Base-by-base conservation (phyloP, 1,284 basidiomycete genomes). In the Tetrapyrgos nigripes region DNA sequence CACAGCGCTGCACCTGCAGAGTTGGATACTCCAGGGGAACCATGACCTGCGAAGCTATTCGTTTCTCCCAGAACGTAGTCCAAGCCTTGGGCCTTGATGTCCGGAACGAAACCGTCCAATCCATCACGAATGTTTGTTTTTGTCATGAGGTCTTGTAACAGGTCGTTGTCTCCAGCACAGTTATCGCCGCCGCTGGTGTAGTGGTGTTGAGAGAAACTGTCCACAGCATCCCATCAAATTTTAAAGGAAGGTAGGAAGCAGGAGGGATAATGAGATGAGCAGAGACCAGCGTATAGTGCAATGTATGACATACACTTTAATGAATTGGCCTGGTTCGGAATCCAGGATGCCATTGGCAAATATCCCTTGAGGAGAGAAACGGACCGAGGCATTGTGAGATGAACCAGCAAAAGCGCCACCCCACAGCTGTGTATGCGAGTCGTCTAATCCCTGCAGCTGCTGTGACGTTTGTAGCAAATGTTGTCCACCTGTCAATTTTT, bases 21-120 rank as follows among this genome's bases (percentile, higher is more conserved):
- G 65, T 91, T 86, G 68, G 86, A 88, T 14, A 90, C 83, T 4
- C 83, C 84, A 27, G 88, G 85, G 11, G 85, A 81, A 56, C 89
- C 88, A 70, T 83, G 81, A 53, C 79, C 79, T 11, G 71, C 73
- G 68, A 76, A 78, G 62, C 81, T 83, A 61, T 85, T 86, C 8
- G 83, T 85, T 65, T 82, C 86, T 61, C 88, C 88, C 6, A 89
- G 71, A 19, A 89, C 75, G 62, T 87, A 91, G 35, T 77, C 72
- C 14, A 90, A 70, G 2, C 83, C 83, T 13, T 76, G 66, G n/a
- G 79, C 79, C 6, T 70, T 65, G 43, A 88, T 82, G 67, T 89
- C 86, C 2, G 77, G 71, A 13, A 66, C 63, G 63, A 84, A 87
- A 9, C 67, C 49, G 1, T 81, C 78, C 35, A 89, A 66, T 62